Evolutionary conservation across 805 yeast species (phyloP).

Genomic region (Monosporozyma solicola): DNA sequence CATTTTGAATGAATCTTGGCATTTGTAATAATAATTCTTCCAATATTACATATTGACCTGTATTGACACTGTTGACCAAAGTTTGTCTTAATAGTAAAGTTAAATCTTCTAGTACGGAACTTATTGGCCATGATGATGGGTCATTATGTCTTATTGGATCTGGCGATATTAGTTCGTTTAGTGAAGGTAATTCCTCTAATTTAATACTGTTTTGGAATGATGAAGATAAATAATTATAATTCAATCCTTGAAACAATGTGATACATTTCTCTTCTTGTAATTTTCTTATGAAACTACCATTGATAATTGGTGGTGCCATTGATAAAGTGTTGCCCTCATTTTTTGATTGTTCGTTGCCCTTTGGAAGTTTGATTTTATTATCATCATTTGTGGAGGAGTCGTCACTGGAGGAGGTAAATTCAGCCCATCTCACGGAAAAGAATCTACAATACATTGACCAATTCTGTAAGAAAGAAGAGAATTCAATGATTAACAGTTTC

Average conservation of each 20-base stretch:
- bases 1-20: conserved; percentile 24
- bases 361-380: background rate
- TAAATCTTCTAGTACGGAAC: conserved; percentile 82
- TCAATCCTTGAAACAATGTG: conserved; percentile 56
- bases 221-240: conserved; percentile 59
- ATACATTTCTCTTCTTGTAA: conserved; percentile 33
- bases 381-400: background rate
- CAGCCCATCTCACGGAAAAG: conserved; percentile 58
- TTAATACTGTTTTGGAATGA: conserved; percentile 75
- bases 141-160: conserved; percentile 16
- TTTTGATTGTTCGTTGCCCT: background rate
- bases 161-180: conserved; percentile 27
- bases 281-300: conserved; percentile 23
- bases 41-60: conserved; percentile 45
- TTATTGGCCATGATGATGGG: conserved; percentile 43
- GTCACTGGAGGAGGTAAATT: conserved; percentile 19
- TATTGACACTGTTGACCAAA: conserved; percentile 54
- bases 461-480: conserved; percentile 67
- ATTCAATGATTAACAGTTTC: conserved; percentile 44
- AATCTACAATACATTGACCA: conserved; percentile 80
- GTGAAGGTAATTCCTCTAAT: conserved; percentile 68
- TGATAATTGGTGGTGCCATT: conserved; percentile 20
- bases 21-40: conserved; percentile 22
- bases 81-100: conserved; percentile 63
- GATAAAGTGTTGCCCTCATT: conserved; percentile 1